Percentiles rank a stretch among this genome's conserved stretches.
Evolutionary conservation across 164 flowering plant genomes (phyloP).

Genomic region (Cinnamomum micranthum): DNA sequence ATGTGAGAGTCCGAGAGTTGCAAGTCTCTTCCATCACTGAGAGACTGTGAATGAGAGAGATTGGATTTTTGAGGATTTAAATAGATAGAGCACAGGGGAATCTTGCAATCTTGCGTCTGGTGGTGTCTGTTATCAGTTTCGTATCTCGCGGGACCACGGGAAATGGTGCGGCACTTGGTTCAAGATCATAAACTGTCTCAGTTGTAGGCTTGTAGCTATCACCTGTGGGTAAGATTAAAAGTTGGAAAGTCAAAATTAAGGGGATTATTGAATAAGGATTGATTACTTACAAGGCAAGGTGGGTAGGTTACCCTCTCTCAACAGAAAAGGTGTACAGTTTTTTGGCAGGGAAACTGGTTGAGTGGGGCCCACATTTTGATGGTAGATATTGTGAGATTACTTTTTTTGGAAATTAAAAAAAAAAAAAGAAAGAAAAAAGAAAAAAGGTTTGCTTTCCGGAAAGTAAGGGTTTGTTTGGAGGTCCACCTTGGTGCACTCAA

Average conservation of each 20-base stretch:
- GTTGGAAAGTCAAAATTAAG: neutral
- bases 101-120: neutral
- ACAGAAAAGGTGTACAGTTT: too few species aligned
- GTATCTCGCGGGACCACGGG: neutral
- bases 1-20: constrained; percentile 70
- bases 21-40: constrained; percentile 34
- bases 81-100: neutral
- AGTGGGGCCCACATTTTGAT: too few species aligned
- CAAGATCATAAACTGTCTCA: neutral
- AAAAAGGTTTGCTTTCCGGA: too few species aligned
- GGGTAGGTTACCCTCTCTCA: too few species aligned
- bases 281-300: neutral
- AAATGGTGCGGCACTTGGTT: neutral
- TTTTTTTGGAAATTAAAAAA: too few species aligned
- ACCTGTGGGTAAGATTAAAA: too few species aligned
- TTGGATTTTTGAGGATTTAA: neutral
- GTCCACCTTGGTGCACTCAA: too few species aligned
- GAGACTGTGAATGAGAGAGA: constrained; percentile 2
- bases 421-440: too few species aligned
- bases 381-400: too few species aligned
- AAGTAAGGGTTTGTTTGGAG: too few species aligned
- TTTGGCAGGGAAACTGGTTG: too few species aligned
- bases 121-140: neutral
- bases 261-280: neutral
- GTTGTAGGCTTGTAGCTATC: too few species aligned